Evolutionary conservation across 1,139 yeast genomes (phyloP).

Genomic region (Saccharomyces hybrid): DNA sequence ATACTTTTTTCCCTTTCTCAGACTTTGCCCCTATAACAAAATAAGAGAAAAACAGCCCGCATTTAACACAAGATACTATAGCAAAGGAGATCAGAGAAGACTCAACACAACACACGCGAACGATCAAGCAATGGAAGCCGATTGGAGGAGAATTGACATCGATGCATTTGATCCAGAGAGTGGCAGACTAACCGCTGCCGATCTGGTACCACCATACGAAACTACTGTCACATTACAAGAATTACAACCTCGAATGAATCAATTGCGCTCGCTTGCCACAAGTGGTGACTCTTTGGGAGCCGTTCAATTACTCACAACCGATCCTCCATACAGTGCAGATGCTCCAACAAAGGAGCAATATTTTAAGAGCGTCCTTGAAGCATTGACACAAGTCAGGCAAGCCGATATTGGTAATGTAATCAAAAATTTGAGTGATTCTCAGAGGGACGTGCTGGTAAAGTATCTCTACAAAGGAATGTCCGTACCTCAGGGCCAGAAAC

Average conservation of each 20-base stretch:
- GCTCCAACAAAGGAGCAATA: slow-evolving; percentile 35
- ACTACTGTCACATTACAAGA: slow-evolving; percentile 43
- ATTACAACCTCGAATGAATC: slow-evolving; percentile 47
- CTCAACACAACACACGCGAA: background rate
- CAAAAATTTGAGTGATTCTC: slow-evolving; percentile 49
- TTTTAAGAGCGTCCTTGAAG: slow-evolving; percentile 61
- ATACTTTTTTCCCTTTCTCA: background rate
- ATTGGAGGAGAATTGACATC: slow-evolving; percentile 77
- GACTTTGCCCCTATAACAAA: background rate
- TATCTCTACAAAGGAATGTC: slow-evolving; percentile 84
- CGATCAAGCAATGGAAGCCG: slow-evolving; percentile 26
- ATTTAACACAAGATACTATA: background rate
- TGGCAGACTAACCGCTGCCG: slow-evolving; percentile 55
- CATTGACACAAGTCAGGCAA: slow-evolving; percentile 67
- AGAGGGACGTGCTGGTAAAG: slow-evolving; percentile 75
- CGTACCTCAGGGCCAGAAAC: slow-evolving; percentile 67
- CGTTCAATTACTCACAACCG: slow-evolving; percentile 51
- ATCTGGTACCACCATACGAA: slow-evolving; percentile 48
- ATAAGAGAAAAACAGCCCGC: background rate
- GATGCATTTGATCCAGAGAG: slow-evolving; percentile 82
- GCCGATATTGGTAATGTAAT: slow-evolving; percentile 61
- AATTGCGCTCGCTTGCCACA: slow-evolving; percentile 56
- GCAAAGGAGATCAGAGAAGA: background rate
- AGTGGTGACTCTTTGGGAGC: slow-evolving; percentile 70
- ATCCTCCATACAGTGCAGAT: slow-evolving; percentile 80